Base-by-base conservation (phyloP, 257 asterid species). In the Primulina tabacum region DNA sequence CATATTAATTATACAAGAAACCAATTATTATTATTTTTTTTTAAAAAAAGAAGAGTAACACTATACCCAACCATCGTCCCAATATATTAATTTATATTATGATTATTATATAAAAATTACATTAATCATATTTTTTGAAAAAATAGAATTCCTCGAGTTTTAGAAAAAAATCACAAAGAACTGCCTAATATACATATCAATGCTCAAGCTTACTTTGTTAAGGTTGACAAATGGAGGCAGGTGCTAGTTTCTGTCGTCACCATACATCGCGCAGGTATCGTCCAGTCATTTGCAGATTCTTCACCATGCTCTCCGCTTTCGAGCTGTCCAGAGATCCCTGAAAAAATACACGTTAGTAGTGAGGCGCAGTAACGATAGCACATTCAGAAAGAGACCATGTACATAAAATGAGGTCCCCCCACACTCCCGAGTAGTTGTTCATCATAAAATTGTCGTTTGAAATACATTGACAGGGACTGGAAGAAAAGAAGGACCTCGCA, bases 191-290 rank as follows among this genome's bases (percentile, higher is more conserved):
- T 50, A 50, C 57, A 50, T 50, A 50, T 50, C 16, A 17, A 16
- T 50, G 7, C 8, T 50, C 21, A 50, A 16, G 57, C 12, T 50
- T 17, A 52, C 71, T 57, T 65, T 30, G 47, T 18, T 32, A 8
- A 63, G 52, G 47, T 20, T 30, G 38, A 58, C 58, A 58, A 20
- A 9, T 8, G 17, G 50, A 50, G 7, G 34, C 29, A 63, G 30
- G 65, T 24, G 26, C 26, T 24, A 60, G 62, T 26, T n/a, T 50
- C 57, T 50, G 57, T 47, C 35, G 55, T 90, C 70, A 91, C 97
- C 97, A 92, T 50, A 92, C 95, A 60, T 89, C 96, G 1, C 97
- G 91, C 66, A 92, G 79, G 59, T 92, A 92, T 69, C 97, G 86
- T 71, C 97, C 97, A 0, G 72, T 75, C 37, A 72, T 84, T 66